Percentiles rank a stretch among this genome's conserved stretches.
These are phyloP conservation scores for Suillus decipiens DNA, from an alignment of 768 basidiomycete genomes.

Conservation along the genomic window DNA sequence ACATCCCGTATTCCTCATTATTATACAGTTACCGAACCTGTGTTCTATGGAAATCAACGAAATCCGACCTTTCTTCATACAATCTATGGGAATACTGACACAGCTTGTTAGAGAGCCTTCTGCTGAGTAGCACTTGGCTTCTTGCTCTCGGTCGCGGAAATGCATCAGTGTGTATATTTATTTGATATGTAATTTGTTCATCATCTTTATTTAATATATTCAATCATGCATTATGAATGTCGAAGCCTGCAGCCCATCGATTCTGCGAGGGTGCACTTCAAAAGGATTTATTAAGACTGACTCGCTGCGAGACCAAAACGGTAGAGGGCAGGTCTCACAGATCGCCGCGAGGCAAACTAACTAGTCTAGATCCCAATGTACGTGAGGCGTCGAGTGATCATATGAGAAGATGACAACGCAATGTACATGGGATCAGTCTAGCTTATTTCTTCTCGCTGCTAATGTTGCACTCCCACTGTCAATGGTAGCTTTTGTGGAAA, in stretches of 20 bases:
- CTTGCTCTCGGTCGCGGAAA: neutral
- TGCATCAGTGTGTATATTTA: neutral
- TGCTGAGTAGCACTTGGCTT: conserved; percentile 3
- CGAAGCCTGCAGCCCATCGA: neutral
- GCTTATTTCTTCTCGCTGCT: conserved; percentile 18
- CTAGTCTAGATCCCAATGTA: neutral
- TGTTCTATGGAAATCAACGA: conserved; percentile 94
- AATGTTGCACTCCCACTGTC: conserved; percentile 21
- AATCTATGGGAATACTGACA: conserved; percentile 73
- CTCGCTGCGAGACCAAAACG: neutral
- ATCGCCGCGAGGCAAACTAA: neutral
- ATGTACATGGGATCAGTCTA: conserved; percentile 4
- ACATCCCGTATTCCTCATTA: conserved; percentile 1
- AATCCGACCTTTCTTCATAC: conserved; percentile 85
- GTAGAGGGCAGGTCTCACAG: neutral
- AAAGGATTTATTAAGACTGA: too few species aligned
- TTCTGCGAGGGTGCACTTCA: neutral
- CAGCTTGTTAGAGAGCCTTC: conserved; percentile 44
- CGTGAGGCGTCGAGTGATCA: neutral
- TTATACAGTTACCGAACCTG: conserved; percentile 72
- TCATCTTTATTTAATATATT: neutral
- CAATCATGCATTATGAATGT: neutral
- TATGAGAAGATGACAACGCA: neutral
- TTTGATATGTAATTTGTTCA: neutral
- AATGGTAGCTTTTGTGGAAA: conserved; percentile 6